Evolutionary conservation across 805 yeast species (phyloP), one percentile per base, ranked within the genome.

Genomic region (Wickerhamiella occidentalis): DNA sequence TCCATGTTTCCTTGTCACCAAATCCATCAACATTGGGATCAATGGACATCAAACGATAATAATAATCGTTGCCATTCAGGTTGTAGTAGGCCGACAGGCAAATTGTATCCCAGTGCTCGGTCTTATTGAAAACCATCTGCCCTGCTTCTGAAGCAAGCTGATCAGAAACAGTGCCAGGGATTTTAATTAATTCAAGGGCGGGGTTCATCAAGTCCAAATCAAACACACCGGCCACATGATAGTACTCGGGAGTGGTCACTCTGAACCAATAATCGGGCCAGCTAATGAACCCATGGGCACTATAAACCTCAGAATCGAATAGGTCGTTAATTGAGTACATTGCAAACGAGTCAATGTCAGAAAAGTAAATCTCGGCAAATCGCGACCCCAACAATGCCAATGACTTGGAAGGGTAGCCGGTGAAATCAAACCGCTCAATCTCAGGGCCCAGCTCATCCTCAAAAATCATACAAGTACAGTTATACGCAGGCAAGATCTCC

Each of bases 191-290:
- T 21, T 26, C 30, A n/a, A 13, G 15, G 19, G n/a, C 19, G 6
- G 40, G 40, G 51, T 75, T 73, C 43, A 80, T 22, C 8, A 19
- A 17, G 21, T 18, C 23, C 29, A 35, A 9, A 37, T 45, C 43
- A 22, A 45, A 25, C 13, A 78, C 68, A 1, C 78, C 84, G 0
- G 85, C 85, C 55, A 85, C 78, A 28, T 76, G 74, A 63, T 82
- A 85, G 57, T 74, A 81, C 35, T 67, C 66, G 6, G 95, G 94
- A 1, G 84, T 76, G 1, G 88, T 83, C 3, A 88, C 79, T 55
- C 95, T 72, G 64, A 80, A 76, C 95, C 95, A 85, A 63, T 79
- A 85, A 64, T 85, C 95, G 1, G 94, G 94, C 90, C 94, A 85
- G 19, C 78, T 62, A 21, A 79, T 64, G 61, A 77, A 65, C 51